phyloP scores from a whole-genome alignment of 2,329 filamentous ascomycete genomes.

The Colletotrichum lini region DNA sequence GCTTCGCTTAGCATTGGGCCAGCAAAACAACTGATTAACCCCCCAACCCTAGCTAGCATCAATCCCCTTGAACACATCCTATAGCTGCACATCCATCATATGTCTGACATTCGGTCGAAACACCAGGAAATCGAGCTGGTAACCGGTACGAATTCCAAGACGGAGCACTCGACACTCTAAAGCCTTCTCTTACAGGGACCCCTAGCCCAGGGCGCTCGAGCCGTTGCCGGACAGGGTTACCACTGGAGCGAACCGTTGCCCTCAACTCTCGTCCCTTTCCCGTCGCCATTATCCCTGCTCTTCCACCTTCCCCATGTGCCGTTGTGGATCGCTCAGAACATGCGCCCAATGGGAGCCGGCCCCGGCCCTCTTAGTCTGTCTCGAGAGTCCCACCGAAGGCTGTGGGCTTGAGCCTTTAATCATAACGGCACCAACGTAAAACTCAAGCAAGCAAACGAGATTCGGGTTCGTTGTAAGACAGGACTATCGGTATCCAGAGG shows the following conservation, averaged over 20 bases:
- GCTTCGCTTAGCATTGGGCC: not conserved
- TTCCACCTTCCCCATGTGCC: slow-evolving; percentile 27
- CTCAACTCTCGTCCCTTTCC: slow-evolving; percentile 26
- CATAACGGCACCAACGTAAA: slow-evolving; percentile 29
- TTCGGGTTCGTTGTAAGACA: slow-evolving; percentile 9
- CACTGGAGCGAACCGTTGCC: slow-evolving; percentile 8
- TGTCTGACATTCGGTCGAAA: not conserved
- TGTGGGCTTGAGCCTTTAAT: slow-evolving; percentile 40
- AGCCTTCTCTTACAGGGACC: not conserved
- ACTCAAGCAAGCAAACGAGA: slow-evolving; percentile 14
- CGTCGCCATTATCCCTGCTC: slow-evolving; percentile 30
- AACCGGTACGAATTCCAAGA: slow-evolving; percentile 1
- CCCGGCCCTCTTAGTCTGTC: slow-evolving; percentile 34
- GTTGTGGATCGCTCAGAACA: slow-evolving; percentile 27
- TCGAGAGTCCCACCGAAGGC: slow-evolving; percentile 28
- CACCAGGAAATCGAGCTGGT: not conserved
- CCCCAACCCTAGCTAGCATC: not conserved
- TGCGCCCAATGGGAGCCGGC: slow-evolving; percentile 32
- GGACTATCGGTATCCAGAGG: not conserved
- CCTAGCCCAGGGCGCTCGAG: slow-evolving; percentile 5
- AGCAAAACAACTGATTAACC: not conserved
- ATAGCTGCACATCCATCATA: not conserved
- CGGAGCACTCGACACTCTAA: not conserved
- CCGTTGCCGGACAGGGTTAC: slow-evolving; percentile 19
- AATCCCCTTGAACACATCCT: slow-evolving; percentile 1